Evolutionary conservation across 2,329 filamentous ascomycete genomes (phyloP).

Genomic region (Arthrobotrys musiformis): DNA sequence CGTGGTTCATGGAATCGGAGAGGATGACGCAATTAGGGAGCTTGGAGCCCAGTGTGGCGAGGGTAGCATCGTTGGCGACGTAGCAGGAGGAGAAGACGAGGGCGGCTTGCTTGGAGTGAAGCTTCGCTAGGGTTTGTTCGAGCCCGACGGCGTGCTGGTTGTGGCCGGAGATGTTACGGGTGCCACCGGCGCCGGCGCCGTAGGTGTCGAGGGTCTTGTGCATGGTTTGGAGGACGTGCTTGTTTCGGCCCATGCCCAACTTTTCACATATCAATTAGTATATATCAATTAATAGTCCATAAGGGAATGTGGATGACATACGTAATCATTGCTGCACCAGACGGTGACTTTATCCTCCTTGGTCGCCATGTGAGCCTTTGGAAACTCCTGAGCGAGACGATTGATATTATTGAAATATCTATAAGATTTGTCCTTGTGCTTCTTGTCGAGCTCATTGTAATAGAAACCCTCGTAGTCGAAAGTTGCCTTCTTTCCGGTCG

Average conservation of each 20-base stretch:
- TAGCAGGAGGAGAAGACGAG: conserved; percentile 98
- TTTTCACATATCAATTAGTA: conserved; percentile 19
- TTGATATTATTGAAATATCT: conserved; percentile 99
- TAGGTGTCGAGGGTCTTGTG: conserved; percentile 94
- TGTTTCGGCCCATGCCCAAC: conserved; percentile 94
- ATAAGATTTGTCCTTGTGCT: conserved; percentile 99
- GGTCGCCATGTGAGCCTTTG: conserved; percentile 87
- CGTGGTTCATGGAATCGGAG: conserved; percentile 97
- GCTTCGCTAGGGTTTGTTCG: conserved; percentile 81
- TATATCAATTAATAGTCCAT: neutral
- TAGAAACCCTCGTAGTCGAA: conserved; percentile 96
- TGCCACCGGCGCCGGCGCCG: conserved; percentile 92
- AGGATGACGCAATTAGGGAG: conserved; percentile 95
- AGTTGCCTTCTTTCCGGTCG: conserved; percentile 65
- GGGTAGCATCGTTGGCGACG: conserved; percentile 95
- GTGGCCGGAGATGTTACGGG: conserved; percentile 96
- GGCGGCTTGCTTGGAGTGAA: conserved; percentile 91
- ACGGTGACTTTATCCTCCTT: conserved; percentile 90
- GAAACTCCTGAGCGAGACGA: conserved; percentile 93
- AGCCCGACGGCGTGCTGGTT: conserved; percentile 91
- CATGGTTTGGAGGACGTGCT: conserved; percentile 87
- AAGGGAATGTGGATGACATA: conserved; percentile 39
- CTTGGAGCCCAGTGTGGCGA: conserved; percentile 96
- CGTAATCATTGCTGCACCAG: conserved; percentile 98
- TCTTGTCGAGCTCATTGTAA: conserved; percentile 88